Evolutionary conservation across 108 stramenopile genomes (phyloP).

Genomic region (Conticribra weissflogii): DNA sequence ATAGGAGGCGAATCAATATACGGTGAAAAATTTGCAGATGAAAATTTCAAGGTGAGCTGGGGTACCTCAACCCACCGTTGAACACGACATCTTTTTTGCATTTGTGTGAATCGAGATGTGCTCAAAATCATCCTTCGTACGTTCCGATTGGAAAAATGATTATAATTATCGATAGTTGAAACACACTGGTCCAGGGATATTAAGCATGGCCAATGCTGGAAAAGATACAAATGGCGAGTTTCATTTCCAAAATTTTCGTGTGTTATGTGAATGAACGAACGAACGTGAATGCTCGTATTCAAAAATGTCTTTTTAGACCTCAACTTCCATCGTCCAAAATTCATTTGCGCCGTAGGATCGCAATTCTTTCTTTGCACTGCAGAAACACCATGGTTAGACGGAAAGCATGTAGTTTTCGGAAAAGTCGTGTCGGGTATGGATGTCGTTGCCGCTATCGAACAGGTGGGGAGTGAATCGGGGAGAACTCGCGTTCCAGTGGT

Average conservation of each 20-base stretch:
- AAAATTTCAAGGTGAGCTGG: slow-evolving; percentile 89
- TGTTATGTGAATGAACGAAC: background rate
- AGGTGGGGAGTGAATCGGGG: slow-evolving; percentile 86
- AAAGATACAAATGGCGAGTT: slow-evolving; percentile 90
- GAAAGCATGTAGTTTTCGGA: slow-evolving; percentile 97
- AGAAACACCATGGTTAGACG: slow-evolving; percentile 93
- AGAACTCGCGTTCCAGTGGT: slow-evolving; percentile 79
- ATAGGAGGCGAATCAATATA: slow-evolving; percentile 90
- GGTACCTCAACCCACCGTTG: slow-evolving; percentile 6
- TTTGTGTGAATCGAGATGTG: too few species aligned
- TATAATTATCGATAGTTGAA: slow-evolving; percentile 4
- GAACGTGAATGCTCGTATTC: too few species aligned
- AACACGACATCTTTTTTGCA: too few species aligned
- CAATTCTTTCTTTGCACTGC: slow-evolving; percentile 98
- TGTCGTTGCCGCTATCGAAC: slow-evolving; percentile 92
- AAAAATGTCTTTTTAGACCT: too few species aligned
- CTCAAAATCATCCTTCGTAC: background rate
- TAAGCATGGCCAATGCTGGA: slow-evolving; percentile 96
- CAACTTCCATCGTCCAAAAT: too few species aligned
- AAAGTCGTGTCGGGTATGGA: slow-evolving; percentile 89
- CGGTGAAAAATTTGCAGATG: slow-evolving; percentile 92
- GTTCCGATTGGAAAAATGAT: background rate
- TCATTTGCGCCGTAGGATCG: slow-evolving; percentile 39
- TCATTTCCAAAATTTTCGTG: background rate
- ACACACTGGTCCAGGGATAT: slow-evolving; percentile 52